Evolutionary conservation across 2,329 filamentous ascomycete species (phyloP).

Genomic region (Penicillium thymicola): DNA sequence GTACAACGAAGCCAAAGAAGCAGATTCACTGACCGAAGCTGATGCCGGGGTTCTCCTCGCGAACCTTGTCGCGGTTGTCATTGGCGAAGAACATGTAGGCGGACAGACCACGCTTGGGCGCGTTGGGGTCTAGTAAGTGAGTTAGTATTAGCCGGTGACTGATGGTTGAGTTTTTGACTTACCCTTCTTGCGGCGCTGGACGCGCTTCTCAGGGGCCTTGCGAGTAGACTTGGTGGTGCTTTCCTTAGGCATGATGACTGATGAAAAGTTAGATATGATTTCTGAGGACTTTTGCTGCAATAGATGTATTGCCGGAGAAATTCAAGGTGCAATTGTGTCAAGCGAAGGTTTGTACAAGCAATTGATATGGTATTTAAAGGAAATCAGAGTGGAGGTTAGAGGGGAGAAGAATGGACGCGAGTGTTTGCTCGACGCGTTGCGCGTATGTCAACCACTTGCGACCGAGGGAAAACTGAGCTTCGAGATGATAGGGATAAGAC

Average conservation of each 20-base stretch:
- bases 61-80: slow-evolving; percentile 96
- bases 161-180: slow-evolving; percentile 24
- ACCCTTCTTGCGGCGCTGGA: slow-evolving; percentile 72
- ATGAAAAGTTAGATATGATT: neutral
- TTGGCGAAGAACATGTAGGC: slow-evolving; percentile 99
- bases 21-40: slow-evolving; percentile 67
- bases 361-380: neutral
- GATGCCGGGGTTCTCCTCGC: slow-evolving; percentile 97
- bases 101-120: slow-evolving; percentile 97
- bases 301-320: neutral
- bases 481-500: neutral
- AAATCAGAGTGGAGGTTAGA: neutral
- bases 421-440: slow-evolving; percentile 5
- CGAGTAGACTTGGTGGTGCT: slow-evolving; percentile 60
- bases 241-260: slow-evolving; percentile 64
- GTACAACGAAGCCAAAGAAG: neutral
- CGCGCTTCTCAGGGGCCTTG: slow-evolving; percentile 57
- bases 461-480: slow-evolving; percentile 1
- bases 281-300: neutral
- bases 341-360: neutral
- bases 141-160: slow-evolving; percentile 14
- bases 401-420: neutral
- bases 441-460: slow-evolving; percentile 3
- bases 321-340: neutral
- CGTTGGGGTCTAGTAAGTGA: slow-evolving; percentile 75